A percentile compares a stretch with the other conserved stretches of the same genome.
Conservation (phyloP, 106 monocot genomes). For the Phalaenopsis aphrodite region DNA sequence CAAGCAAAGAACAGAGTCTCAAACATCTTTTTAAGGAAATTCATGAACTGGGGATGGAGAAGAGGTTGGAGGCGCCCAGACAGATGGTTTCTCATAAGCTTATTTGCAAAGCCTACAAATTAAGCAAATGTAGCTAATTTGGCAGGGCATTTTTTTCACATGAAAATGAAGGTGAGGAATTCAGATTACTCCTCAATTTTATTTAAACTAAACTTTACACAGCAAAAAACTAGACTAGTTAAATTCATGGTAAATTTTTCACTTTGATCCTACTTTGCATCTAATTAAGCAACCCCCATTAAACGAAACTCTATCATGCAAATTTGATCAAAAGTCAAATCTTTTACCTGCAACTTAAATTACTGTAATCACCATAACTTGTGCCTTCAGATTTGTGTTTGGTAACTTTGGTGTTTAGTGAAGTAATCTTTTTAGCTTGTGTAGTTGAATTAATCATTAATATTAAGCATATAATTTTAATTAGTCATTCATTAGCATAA, state of each 20-base stretch:
- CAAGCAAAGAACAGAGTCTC: too few relatives aligned
- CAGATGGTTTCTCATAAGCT: background rate
- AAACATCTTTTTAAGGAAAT: too few relatives aligned
- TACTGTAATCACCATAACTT: too few relatives aligned
- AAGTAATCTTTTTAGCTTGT: too few relatives aligned
- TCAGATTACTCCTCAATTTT: background rate
- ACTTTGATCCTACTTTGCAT: background rate
- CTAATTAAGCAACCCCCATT: background rate
- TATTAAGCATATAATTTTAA: too few relatives aligned
- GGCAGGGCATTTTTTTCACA: background rate
- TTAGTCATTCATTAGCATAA: too few relatives aligned
- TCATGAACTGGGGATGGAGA: too few relatives aligned
- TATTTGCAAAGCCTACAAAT: background rate
- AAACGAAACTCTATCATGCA: background rate
- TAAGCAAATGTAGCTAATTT: background rate
- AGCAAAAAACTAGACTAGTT: background rate
- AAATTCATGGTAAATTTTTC: background rate
- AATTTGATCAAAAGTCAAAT: too few relatives aligned
- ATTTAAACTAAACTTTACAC: background rate
- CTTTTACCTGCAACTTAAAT: too few relatives aligned
- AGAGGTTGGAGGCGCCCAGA: background rate
- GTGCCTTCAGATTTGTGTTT: too few relatives aligned
- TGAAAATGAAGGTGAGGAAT: background rate
- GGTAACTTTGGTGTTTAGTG: too few relatives aligned
- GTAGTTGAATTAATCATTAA: too few relatives aligned